Percentiles rank a stretch among this genome's conserved stretches.
These are phyloP conservation scores for Corynascus novoguineensis DNA, from an alignment of 495 filamentous ascomycete genomes.

Conservation along the genomic window DNA sequence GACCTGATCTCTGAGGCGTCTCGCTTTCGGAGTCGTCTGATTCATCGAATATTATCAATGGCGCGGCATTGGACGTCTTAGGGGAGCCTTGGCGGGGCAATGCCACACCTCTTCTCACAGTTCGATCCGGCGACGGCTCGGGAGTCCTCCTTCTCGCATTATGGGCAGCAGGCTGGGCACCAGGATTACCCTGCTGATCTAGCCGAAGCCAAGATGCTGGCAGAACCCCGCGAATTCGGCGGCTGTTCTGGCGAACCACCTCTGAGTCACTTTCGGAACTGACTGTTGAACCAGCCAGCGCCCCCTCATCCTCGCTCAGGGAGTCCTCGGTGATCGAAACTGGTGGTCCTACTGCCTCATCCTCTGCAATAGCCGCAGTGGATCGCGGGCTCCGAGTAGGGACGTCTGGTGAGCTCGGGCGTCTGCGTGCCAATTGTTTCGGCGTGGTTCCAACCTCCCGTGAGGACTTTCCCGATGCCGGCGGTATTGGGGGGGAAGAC, in stretches of 20 bases:
- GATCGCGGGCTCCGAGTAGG: background rate
- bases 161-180: conserved; percentile 23
- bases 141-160: conserved; percentile 40
- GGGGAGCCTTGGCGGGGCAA: conserved; percentile 29
- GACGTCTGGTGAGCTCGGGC: background rate
- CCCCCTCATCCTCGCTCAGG: conserved; percentile 16
- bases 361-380: background rate
- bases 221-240: conserved; percentile 72
- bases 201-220: conserved; percentile 87
- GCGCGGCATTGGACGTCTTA: conserved; percentile 17
- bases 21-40: conserved; percentile 40
- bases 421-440: background rate
- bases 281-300: conserved; percentile 8
- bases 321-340: conserved; percentile 19
- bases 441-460: conserved; percentile 11
- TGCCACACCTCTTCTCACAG: conserved; percentile 53
- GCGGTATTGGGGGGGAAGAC: conserved; percentile 18
- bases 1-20: background rate
- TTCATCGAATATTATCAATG: conserved; percentile 45
- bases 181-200: conserved; percentile 43
- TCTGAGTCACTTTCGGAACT: conserved; percentile 41
- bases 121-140: conserved; percentile 28
- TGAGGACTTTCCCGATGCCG: background rate
- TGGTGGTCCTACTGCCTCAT: conserved; percentile 1
- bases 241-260: conserved; percentile 37